Conservation (phyloP, 345 rosid species). For the Triadica sebifera region DNA sequence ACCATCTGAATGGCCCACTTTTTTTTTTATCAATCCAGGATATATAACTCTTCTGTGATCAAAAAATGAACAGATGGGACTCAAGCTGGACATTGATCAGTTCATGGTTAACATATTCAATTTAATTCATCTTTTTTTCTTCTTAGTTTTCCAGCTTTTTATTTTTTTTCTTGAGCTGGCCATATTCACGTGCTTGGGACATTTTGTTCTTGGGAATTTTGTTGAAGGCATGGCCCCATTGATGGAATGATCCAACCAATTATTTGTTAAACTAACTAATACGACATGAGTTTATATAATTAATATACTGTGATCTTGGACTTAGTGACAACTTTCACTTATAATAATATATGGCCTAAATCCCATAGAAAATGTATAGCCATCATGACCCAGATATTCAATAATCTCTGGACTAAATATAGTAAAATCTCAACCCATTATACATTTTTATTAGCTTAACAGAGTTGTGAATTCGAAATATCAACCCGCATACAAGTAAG, state of each 20-base stretch:
- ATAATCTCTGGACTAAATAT: too few species aligned
- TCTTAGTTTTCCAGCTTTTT: conserved; percentile 13
- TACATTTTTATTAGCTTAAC: too few species aligned
- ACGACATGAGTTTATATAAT: background rate
- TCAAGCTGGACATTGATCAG: background rate
- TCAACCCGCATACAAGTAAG: too few species aligned
- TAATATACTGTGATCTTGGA: background rate
- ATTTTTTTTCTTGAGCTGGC: conserved; percentile 9
- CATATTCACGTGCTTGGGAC: conserved; percentile 26
- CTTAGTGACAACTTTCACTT: background rate
- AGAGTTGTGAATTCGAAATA: too few species aligned
- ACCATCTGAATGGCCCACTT: conserved; percentile 11
- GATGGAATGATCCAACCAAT: conserved; percentile 15
- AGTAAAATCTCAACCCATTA: too few species aligned
- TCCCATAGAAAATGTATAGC: background rate
- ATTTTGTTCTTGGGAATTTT: conserved; percentile 14
- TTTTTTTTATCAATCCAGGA: conserved; percentile 5
- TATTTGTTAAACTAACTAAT: conserved; percentile 8
- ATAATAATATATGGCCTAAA: background rate
- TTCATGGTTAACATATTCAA: conserved; percentile 5
- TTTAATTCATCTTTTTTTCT: background rate
- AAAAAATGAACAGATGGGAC: conserved; percentile 16
- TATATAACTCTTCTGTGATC: conserved; percentile 23
- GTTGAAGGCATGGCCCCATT: background rate
- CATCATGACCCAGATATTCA: too few species aligned